Percentiles rank a stretch among this genome's conserved stretches.
These are phyloP conservation scores for Pueraria montana DNA, from an alignment of 306 rosid genomes.

Conservation along the genomic window DNA sequence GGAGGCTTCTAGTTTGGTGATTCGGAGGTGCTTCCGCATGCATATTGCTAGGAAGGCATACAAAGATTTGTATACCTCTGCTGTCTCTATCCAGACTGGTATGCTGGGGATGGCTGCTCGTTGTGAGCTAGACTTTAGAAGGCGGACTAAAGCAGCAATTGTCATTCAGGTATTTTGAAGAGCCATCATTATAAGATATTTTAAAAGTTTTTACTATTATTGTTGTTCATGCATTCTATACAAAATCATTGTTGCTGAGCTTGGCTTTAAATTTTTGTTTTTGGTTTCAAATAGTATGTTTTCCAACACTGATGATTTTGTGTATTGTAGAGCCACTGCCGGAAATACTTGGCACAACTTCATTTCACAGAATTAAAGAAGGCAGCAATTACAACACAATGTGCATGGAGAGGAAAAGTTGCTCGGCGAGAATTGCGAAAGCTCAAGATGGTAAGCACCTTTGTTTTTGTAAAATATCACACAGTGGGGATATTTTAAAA, in stretches of 20 bases:
- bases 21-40: constrained; percentile 83
- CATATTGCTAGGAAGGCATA: constrained; percentile 69
- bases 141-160: constrained; percentile 79
- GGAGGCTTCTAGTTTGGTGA: constrained; percentile 72
- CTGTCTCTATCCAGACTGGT: constrained; percentile 75
- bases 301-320: constrained; percentile 38
- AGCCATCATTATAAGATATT: neutral
- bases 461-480: neutral
- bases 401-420: constrained; percentile 91
- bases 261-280: constrained; percentile 34
- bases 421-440: constrained; percentile 76
- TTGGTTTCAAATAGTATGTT: constrained; percentile 38
- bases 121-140: constrained; percentile 72
- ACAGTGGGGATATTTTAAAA: neutral
- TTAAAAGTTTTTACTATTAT: neutral
- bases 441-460: constrained; percentile 77
- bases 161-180: constrained; percentile 69
- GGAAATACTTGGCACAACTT: constrained; percentile 68
- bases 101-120: constrained; percentile 83
- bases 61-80: constrained; percentile 65
- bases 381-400: constrained; percentile 81
- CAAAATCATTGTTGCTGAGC: constrained; percentile 38
- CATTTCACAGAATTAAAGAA: constrained; percentile 71
- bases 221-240: constrained; percentile 18
- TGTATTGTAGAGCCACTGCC: constrained; percentile 74